Percentiles rank a stretch among this genome's conserved stretches.
Conservation (phyloP, 108 stramenopile species). For the Pelagomonas calceolata region DNA sequence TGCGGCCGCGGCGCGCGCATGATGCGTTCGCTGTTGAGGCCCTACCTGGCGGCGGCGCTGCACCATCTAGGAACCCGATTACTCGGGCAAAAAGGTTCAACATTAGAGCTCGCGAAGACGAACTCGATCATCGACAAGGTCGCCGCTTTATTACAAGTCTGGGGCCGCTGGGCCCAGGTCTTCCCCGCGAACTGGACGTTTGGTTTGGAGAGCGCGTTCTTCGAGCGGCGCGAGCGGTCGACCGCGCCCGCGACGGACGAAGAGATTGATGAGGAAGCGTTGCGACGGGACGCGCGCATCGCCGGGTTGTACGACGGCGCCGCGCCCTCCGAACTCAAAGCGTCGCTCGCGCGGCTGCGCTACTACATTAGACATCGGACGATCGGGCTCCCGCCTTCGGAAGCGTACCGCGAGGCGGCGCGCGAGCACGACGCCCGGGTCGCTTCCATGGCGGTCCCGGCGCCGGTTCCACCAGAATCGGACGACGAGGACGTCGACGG, state of each 20-base stretch:
- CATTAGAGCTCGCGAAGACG: no score
- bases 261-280: no score
- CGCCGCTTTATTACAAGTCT: background rate
- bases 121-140: background rate
- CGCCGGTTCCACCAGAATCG: no score
- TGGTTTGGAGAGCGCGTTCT: background rate
- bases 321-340: no score
- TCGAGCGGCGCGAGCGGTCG: background rate
- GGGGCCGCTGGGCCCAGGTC: background rate
- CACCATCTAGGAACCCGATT: background rate
- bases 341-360: no score
- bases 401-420: background rate
- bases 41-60: background rate
- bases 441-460: no score
- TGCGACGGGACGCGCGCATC: no score
- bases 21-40: background rate
- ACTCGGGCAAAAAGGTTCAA: background rate
- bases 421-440: no score
- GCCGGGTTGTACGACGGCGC: no score
- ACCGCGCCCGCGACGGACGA: no score
- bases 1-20: background rate
- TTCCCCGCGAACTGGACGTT: background rate
- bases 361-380: background rate
- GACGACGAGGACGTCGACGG: no score
- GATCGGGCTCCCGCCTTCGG: background rate